phyloP scores from a whole-genome alignment of 2,329 filamentous ascomycete genomes.

The Aspergillus clavatus region DNA sequence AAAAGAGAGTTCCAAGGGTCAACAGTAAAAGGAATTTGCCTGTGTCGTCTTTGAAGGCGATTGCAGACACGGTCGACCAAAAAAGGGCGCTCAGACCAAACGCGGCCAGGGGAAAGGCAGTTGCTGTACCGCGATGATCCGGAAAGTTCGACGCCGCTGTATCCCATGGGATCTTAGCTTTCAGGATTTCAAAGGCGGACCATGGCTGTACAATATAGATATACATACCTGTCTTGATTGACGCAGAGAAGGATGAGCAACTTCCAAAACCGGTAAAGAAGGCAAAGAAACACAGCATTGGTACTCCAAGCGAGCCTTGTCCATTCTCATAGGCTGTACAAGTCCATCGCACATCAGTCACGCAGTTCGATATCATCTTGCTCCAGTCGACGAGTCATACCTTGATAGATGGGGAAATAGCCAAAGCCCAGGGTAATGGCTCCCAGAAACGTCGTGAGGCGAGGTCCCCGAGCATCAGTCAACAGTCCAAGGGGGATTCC shows the following conservation, averaged over 20 bases:
- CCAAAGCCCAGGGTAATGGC: slow-evolving; percentile 67
- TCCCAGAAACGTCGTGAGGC: slow-evolving; percentile 71
- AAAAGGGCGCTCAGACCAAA: slow-evolving; percentile 96
- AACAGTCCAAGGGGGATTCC: slow-evolving; percentile 87
- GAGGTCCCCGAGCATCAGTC: slow-evolving; percentile 75
- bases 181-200: no score
- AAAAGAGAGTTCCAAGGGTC: slow-evolving; percentile 68
- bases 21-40: slow-evolving; percentile 75
- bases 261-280: slow-evolving; percentile 84
- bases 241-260: slow-evolving; percentile 82
- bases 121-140: slow-evolving; percentile 83
- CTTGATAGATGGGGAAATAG: slow-evolving; percentile 75
- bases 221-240: slow-evolving; percentile 66
- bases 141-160: slow-evolving; percentile 86
- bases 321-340: slow-evolving; percentile 65
- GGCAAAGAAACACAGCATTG: slow-evolving; percentile 70
- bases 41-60: slow-evolving; percentile 79
- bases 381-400: slow-evolving; percentile 28
- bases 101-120: slow-evolving; percentile 84
- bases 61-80: slow-evolving; percentile 73
- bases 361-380: neutral
- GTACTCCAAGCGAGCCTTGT: slow-evolving; percentile 51
- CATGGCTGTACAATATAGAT: neutral
- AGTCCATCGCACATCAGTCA: slow-evolving; percentile 11
- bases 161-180: slow-evolving; percentile 13